Conservation (phyloP, 176 grass and related monocot genomes). For the Carex littledalei region DNA sequence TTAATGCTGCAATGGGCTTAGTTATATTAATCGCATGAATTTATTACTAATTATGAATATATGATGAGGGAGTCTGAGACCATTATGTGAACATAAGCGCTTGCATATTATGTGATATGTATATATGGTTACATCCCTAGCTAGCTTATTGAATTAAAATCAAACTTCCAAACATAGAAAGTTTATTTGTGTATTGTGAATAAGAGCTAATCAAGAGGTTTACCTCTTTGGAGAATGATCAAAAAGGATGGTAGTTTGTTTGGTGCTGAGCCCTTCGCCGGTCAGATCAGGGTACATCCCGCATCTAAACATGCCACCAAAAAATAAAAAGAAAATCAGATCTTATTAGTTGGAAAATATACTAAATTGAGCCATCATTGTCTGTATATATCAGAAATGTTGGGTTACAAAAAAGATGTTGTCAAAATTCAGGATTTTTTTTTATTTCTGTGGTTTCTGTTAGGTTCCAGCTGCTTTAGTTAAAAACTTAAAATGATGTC, state of each 20-base stretch:
- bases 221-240: slow-evolving; percentile 44
- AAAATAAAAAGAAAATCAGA: neutral
- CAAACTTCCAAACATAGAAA: neutral
- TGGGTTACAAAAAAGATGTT: neutral
- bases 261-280: slow-evolving; percentile 29
- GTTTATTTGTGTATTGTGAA: neutral
- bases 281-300: slow-evolving; percentile 51
- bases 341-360: neutral
- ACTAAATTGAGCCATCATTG: neutral
- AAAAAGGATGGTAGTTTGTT: slow-evolving; percentile 36
- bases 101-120: neutral
- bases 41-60: neutral
- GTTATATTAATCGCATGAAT: neutral
- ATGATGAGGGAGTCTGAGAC: neutral
- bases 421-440: neutral
- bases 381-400: neutral
- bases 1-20: neutral
- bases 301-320: slow-evolving; percentile 38
- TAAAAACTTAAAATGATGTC: neutral
- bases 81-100: neutral
- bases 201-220: neutral
- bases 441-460: neutral
- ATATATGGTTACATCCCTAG: neutral
- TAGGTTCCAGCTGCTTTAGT: too few relatives aligned
- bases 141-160: neutral